Conservation (phyloP, 176 grass and related monocot genomes). For the Poa annua region DNA sequence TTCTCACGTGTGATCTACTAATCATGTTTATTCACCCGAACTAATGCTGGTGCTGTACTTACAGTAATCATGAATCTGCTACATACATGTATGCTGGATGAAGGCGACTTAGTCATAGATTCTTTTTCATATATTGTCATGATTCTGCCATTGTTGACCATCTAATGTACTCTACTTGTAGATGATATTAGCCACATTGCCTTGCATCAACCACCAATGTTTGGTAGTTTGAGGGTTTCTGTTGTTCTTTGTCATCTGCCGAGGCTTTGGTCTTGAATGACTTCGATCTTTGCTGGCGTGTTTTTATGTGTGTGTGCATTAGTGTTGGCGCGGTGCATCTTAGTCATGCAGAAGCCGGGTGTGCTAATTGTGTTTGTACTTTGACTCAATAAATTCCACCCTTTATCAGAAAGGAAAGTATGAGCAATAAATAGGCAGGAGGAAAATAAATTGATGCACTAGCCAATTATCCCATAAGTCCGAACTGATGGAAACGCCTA, state of each 20-base stretch:
- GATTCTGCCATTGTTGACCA: background rate
- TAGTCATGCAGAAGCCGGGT: too few relatives aligned
- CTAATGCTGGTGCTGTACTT: slow-evolving; percentile 16
- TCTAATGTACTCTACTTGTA: background rate
- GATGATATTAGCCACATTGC: background rate
- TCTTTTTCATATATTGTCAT: background rate
- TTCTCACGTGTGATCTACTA: slow-evolving; percentile 21
- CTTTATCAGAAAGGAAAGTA: too few relatives aligned
- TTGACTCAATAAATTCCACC: too few relatives aligned
- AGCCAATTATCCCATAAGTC: too few relatives aligned
- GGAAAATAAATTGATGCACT: too few relatives aligned
- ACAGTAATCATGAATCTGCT: slow-evolving; percentile 6
- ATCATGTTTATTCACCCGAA: slow-evolving; percentile 28
- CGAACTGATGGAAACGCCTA: too few relatives aligned
- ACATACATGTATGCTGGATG: background rate
- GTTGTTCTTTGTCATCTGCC: too few relatives aligned
- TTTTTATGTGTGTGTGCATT: too few relatives aligned
- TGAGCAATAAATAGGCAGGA: slow-evolving; percentile 18
- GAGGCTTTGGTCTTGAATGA: too few relatives aligned
- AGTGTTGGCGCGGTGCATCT: too few relatives aligned
- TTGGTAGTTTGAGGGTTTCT: background rate
- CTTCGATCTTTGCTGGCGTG: too few relatives aligned
- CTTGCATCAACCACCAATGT: background rate
- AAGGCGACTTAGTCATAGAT: background rate
- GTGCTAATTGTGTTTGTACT: too few relatives aligned